Conservation (phyloP, 257 asterid species). For the Nicotiana obtusifolia region DNA sequence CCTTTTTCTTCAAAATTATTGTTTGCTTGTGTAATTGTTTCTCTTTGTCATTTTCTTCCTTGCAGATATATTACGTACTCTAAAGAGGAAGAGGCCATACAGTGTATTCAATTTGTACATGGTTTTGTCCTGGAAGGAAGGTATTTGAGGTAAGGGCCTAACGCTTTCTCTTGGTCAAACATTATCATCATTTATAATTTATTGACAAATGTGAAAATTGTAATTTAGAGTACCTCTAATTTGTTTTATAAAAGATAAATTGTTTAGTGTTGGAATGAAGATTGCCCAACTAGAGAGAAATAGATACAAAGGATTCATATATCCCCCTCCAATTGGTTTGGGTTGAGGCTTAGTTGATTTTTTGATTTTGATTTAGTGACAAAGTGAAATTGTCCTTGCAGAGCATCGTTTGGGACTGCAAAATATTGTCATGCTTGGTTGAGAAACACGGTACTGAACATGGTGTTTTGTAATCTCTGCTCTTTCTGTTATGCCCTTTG, state of each 20-base stretch:
- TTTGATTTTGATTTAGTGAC: conserved; percentile 7
- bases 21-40: conserved; percentile 5
- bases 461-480: not conserved
- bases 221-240: not conserved
- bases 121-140: conserved; percentile 85
- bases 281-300: not conserved
- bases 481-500: conserved; percentile 10
- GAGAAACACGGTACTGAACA: conserved; percentile 63
- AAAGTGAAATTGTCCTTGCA: conserved; percentile 33
- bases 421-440: conserved; percentile 98
- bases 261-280: not conserved
- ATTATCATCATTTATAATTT: not conserved
- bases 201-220: not conserved
- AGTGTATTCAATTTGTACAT: conserved; percentile 87
- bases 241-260: not conserved
- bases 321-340: not conserved
- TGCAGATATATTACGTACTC: conserved; percentile 82
- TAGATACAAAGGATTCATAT: not conserved
- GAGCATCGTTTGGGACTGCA: conserved; percentile 99
- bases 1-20: not conserved
- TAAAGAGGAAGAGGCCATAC: conserved; percentile 88
- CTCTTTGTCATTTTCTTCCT: not conserved
- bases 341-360: conserved; percentile 1
- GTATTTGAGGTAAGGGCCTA: conserved; percentile 58
- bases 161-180: conserved; percentile 9